These are phyloP conservation scores for Avena atlantica DNA, from an alignment of 176 grass and related monocot species.

Conservation along the genomic window DNA sequence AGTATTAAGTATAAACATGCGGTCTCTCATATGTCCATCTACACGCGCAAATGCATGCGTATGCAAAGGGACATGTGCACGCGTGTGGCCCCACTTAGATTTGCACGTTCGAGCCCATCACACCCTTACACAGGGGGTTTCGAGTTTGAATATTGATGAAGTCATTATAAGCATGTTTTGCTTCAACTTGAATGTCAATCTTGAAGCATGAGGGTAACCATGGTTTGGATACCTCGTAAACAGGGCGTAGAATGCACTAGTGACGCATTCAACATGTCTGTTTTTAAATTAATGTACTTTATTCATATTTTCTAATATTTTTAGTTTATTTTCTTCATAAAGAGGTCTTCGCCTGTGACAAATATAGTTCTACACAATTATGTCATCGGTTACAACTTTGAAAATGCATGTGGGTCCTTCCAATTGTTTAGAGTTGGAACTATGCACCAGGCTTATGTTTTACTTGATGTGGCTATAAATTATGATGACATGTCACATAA, in stretches of 20 bases:
- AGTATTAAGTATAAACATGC: no score
- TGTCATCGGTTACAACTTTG: background rate
- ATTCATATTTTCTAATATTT: background rate
- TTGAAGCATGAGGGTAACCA: background rate
- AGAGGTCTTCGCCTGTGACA: background rate
- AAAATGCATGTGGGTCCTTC: background rate
- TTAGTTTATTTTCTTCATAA: background rate
- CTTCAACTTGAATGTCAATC: no score
- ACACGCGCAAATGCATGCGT: no score
- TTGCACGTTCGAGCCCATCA: no score
- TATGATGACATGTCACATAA: background rate
- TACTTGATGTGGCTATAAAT: background rate
- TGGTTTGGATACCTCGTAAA: background rate
- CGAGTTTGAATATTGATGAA: no score
- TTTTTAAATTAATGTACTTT: background rate
- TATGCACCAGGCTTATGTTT: background rate
- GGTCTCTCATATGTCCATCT: no score
- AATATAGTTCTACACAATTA: background rate
- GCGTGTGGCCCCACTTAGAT: no score
- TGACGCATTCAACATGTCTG: background rate
- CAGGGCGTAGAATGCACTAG: background rate
- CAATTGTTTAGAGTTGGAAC: background rate
- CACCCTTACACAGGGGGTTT: no score
- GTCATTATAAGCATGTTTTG: no score
- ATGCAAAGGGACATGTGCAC: no score